Conservation (phyloP, 2,329 filamentous ascomycete genomes). For the Akanthomyces dipterigenus region DNA sequence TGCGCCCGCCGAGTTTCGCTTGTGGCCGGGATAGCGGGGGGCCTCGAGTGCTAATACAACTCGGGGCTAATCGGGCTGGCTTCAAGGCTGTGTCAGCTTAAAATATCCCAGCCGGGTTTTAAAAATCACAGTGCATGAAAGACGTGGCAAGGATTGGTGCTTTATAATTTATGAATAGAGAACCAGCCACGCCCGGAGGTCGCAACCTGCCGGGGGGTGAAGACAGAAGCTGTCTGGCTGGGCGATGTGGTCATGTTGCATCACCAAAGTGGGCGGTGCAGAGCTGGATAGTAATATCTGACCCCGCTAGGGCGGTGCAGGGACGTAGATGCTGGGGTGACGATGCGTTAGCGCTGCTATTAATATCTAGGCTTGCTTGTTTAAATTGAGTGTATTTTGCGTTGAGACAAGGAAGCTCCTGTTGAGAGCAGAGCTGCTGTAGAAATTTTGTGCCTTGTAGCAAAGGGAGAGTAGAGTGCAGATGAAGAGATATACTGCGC, state of each 20-base stretch:
- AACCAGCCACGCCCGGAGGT: background rate
- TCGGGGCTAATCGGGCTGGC: background rate
- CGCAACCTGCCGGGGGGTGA: background rate
- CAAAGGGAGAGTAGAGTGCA: too few species aligned
- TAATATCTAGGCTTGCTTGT: slow-evolving; percentile 3
- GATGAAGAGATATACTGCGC: background rate
- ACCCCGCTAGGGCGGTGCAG: background rate
- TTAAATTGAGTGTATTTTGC: background rate
- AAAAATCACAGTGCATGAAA: background rate
- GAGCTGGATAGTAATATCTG: slow-evolving; percentile 5
- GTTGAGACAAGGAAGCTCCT: background rate
- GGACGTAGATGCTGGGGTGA: background rate
- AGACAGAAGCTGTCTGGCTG: background rate
- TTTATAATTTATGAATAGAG: background rate
- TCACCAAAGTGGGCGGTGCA: slow-evolving; percentile 1
- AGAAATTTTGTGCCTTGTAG: background rate
- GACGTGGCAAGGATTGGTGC: background rate
- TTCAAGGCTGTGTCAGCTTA: background rate
- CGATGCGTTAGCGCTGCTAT: background rate
- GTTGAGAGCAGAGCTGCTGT: background rate
- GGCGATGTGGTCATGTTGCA: background rate
- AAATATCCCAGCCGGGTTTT: background rate
- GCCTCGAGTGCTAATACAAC: too few species aligned
- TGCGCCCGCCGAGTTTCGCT: too few species aligned
- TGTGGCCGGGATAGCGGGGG: background rate